Evolutionary conservation across 768 basidiomycete genomes (phyloP).

Genomic region (Tephrocybe sp.): DNA sequence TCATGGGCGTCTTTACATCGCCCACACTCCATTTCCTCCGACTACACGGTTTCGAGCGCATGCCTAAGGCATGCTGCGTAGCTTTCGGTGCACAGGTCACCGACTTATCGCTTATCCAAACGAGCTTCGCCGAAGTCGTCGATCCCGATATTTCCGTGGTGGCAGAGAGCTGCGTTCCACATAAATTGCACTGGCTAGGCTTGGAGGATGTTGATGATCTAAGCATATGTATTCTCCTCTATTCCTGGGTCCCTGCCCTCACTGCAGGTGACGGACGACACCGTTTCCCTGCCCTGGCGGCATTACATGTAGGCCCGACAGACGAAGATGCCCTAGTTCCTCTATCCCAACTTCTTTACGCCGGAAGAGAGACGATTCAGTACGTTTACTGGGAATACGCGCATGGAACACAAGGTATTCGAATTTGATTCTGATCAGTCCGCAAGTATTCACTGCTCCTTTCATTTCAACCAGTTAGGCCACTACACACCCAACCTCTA

Average conservation of each 20-base stretch:
- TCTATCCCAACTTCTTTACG: slow-evolving; percentile 1
- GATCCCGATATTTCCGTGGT: slow-evolving; percentile 4
- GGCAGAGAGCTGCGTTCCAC: background rate
- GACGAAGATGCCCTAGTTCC: slow-evolving; percentile 1
- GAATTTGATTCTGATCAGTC: background rate
- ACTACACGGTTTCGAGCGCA: slow-evolving; percentile 2
- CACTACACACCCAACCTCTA: slow-evolving; percentile 4
- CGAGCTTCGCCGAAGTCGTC: background rate
- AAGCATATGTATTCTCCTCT: slow-evolving; percentile 3
- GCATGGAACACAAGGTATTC: slow-evolving; percentile 5
- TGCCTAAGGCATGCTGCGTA: slow-evolving; percentile 6
- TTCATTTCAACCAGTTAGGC: background rate
- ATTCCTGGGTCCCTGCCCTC: slow-evolving; percentile 1
- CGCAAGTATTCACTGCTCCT: background rate
- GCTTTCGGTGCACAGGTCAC: slow-evolving; percentile 2
- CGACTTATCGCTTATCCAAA: slow-evolving; percentile 3
- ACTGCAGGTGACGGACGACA: background rate
- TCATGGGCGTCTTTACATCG: slow-evolving; percentile 3
- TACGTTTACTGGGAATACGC: slow-evolving; percentile 13
- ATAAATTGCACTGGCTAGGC: slow-evolving; percentile 3
- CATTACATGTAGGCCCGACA: slow-evolving; percentile 1
- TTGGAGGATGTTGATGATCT: slow-evolving; percentile 6
- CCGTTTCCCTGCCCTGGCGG: slow-evolving; percentile 3
- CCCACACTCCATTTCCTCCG: slow-evolving; percentile 2
- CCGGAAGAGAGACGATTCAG: slow-evolving; percentile 6